Conservation (phyloP, 179 eudicot genomes). For the Drosera spatulata region DNA sequence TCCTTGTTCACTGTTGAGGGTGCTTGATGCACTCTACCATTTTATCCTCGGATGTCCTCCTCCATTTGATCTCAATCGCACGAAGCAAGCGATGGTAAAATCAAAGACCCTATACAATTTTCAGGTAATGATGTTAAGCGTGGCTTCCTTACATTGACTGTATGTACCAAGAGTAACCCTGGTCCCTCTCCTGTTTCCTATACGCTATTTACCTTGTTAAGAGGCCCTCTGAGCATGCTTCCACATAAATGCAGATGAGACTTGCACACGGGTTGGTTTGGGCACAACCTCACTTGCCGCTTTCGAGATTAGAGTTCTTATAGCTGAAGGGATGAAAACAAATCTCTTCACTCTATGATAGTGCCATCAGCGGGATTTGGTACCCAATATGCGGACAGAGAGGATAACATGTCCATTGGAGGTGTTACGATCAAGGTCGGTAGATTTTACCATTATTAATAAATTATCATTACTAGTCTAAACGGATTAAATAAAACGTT, state of each 20-base stretch:
- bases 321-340: slow-evolving; percentile 2
- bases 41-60: slow-evolving; percentile 1
- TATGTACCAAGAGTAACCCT: slow-evolving; percentile 5
- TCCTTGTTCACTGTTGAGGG: slow-evolving; percentile 1
- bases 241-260: slow-evolving; percentile 13
- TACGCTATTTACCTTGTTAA: neutral
- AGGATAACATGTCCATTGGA: neutral
- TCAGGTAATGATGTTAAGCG: slow-evolving; percentile 4
- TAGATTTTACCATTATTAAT: no score
- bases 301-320: slow-evolving; percentile 3
- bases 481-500: no score
- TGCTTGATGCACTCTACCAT: neutral
- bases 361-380: no score
- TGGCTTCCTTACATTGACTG: slow-evolving; percentile 10
- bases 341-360: slow-evolving; percentile 10
- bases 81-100: slow-evolving; percentile 2
- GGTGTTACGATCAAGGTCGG: slow-evolving; percentile 6
- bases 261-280: slow-evolving; percentile 12
- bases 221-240: slow-evolving; percentile 8
- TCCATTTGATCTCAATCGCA: no score
- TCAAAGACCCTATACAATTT: slow-evolving; percentile 7
- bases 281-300: slow-evolving; percentile 4
- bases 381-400: no score
- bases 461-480: no score
- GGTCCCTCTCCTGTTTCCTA: neutral